These are phyloP conservation scores for Chlamydomonas incerta DNA, from an alignment of 139 green algal genomes.

Conservation along the genomic window DNA sequence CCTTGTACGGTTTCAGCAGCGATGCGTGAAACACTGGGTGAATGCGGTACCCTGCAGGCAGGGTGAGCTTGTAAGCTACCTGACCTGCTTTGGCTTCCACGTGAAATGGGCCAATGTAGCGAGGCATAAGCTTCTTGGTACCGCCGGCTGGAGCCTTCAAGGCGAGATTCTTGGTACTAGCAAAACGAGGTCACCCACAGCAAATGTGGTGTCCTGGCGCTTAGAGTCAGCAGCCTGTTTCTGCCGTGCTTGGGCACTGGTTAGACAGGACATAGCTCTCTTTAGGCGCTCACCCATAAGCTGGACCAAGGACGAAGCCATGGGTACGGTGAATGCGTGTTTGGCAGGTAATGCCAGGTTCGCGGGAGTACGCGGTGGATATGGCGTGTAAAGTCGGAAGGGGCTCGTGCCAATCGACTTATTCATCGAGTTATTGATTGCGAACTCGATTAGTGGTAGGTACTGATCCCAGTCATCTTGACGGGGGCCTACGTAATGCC, in stretches of 20 bases:
- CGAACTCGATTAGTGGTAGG: too few species aligned
- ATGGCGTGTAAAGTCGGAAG: too few species aligned
- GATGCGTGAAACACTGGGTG: conserved; percentile 57
- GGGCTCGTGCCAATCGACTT: too few species aligned
- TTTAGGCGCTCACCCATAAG: conserved; percentile 18
- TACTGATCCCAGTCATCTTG: too few species aligned
- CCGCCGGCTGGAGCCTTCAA: too few species aligned
- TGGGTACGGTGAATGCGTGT: too few species aligned
- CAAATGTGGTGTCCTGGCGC: not conserved
- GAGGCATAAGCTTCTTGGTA: conserved; percentile 48
- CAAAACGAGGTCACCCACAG: conserved; percentile 26
- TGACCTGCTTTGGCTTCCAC: not conserved
- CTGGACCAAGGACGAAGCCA: not conserved
- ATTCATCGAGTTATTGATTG: too few species aligned
- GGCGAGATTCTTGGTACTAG: too few species aligned
- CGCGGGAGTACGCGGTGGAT: too few species aligned
- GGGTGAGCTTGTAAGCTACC: conserved; percentile 38
- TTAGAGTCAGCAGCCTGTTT: conserved; percentile 4
- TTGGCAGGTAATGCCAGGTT: too few species aligned
- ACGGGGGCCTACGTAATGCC: too few species aligned
- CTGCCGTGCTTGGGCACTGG: conserved; percentile 28
- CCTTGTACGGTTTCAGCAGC: conserved; percentile 1
- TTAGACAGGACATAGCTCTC: conserved; percentile 4
- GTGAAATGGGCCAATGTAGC: conserved; percentile 58
- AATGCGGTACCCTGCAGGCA: conserved; percentile 44